Base-by-base conservation (phyloP, 805 yeast genomes). In the Wickerhamiella shivajii region DNA sequence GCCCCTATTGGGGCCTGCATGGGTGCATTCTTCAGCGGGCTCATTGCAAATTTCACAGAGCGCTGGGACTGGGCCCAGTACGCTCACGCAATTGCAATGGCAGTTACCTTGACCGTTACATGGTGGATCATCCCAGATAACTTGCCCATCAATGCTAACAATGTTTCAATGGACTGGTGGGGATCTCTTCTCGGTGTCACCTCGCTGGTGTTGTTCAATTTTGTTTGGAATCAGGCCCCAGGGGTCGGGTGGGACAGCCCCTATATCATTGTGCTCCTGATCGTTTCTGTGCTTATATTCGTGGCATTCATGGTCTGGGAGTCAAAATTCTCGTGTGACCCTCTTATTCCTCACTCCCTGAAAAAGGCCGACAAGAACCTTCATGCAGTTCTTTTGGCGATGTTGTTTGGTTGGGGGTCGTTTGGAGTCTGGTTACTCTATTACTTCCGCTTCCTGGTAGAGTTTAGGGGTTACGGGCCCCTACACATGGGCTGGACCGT, bases 171-270 rank as follows among this genome's bases (percentile, higher is more conserved):
- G 55, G 75, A 71, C 45, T 60, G 64, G 55, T 37, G 53, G 5
- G 83, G 83, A n/a, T 58, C 76, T 0, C 12, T 55, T 0, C 39
- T 69, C 10, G 85, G 80, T 3, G 66, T 77, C 4, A 37, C 56
- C 5, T 81, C 80, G 0, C 52, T 79, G 30, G 61, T 76, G 2
- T 49, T 78, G 21, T 60, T 79, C 49, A 77, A 74, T 43, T 71
- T 77, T 48, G 69, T 70, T 2, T 71, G 81, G 71, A 77, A 74
- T 44, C 84, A 79, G 49, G 87, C 77, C 2, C 80, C 87, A 0
- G 62, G 67, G 4, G 74, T 59, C 2, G 81, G 85, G 14, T 78
- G 87, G 87, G 44, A 53, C 8, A 49, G 47, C 2, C 64, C 74
- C 1, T 77, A 77, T 42, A 64, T 73, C 23, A 67, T 73, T 26